Conservation (phyloP, 2,329 filamentous ascomycete species). For the Cladobotryum protrusum region DNA sequence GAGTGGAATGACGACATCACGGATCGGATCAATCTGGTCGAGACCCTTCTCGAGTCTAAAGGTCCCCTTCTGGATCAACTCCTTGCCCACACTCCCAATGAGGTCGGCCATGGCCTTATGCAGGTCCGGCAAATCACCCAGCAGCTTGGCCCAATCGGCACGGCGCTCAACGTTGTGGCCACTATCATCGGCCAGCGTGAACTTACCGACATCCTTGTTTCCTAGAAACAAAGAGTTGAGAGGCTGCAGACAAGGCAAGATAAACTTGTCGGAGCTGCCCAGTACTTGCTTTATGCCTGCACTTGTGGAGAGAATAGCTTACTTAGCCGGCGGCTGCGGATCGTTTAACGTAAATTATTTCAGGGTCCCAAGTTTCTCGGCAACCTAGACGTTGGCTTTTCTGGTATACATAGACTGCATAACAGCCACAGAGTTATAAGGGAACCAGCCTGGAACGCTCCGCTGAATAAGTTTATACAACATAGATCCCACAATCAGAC, state of each 20-base stretch:
- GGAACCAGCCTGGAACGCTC: slow-evolving; percentile 15
- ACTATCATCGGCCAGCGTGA: slow-evolving; percentile 17
- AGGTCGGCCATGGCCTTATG: slow-evolving; percentile 20
- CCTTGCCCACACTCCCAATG: slow-evolving; percentile 18
- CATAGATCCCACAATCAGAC: slow-evolving; percentile 37
- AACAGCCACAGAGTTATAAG: slow-evolving; percentile 17
- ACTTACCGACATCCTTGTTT: slow-evolving; percentile 23
- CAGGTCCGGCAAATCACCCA: slow-evolving; percentile 26
- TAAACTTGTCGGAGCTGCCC: slow-evolving; percentile 20
- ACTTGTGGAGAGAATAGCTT: slow-evolving; percentile 17
- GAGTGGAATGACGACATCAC: slow-evolving; percentile 40
- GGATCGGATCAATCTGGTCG: slow-evolving; percentile 25
- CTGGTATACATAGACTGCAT: slow-evolving; percentile 23
- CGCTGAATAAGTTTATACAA: slow-evolving; percentile 18
- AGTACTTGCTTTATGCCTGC: slow-evolving; percentile 20
- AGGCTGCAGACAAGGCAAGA: slow-evolving; percentile 22
- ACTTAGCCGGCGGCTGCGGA: slow-evolving; percentile 13
- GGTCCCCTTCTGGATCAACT: slow-evolving; percentile 23
- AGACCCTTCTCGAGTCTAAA: slow-evolving; percentile 20
- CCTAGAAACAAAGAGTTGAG: slow-evolving; percentile 27
- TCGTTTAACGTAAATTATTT: slow-evolving; percentile 17
- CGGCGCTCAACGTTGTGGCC: slow-evolving; percentile 12
- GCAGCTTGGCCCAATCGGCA: slow-evolving; percentile 14
- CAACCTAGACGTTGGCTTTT: slow-evolving; percentile 15
- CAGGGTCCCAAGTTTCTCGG: slow-evolving; percentile 11